Evolutionary conservation across 2,329 filamentous ascomycete species (phyloP).

Genomic region (Exophiala alcalophila): DNA sequence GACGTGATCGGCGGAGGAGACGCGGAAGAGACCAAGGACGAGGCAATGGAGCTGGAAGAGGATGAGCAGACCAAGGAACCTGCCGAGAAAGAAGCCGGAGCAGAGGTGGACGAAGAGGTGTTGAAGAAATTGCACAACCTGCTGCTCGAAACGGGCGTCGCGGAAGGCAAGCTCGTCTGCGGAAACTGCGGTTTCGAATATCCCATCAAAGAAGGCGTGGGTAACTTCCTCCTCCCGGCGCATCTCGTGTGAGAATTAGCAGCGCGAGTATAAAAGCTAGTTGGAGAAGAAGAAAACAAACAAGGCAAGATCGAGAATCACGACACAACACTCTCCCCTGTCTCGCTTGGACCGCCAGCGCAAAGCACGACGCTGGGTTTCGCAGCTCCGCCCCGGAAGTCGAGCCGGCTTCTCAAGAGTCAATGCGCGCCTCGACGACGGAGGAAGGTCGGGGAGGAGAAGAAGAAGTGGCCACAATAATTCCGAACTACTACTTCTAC

Average conservation of each 20-base stretch:
- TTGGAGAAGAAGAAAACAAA: no score
- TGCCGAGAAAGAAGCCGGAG: conserved; percentile 11
- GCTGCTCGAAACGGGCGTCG: conserved; percentile 84
- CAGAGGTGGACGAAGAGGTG: conserved; percentile 59
- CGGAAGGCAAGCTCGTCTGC: conserved; percentile 84
- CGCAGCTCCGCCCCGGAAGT: no score
- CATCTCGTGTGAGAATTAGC: conserved; percentile 66
- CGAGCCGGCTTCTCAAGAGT: no score
- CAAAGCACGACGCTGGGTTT: no score
- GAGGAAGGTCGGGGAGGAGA: no score
- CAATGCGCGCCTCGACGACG: no score
- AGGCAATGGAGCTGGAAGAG: conserved; percentile 18
- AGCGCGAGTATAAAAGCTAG: no score
- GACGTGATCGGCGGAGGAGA: conserved; percentile 21
- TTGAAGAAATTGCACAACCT: conserved; percentile 76
- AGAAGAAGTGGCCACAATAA: no score
- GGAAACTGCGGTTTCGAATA: conserved; percentile 93
- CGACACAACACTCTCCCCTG: no score
- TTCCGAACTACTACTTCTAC: no score
- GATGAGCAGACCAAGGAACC: conserved; percentile 1
- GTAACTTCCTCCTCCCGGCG: conserved; percentile 90
- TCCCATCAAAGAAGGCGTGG: conserved; percentile 89
- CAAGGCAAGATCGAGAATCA: no score
- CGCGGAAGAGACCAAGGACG: conserved; percentile 14
- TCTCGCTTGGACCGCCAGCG: no score